phyloP scores from a whole-genome alignment of 1,284 basidiomycete species.

The Thecaphora frezii region DNA sequence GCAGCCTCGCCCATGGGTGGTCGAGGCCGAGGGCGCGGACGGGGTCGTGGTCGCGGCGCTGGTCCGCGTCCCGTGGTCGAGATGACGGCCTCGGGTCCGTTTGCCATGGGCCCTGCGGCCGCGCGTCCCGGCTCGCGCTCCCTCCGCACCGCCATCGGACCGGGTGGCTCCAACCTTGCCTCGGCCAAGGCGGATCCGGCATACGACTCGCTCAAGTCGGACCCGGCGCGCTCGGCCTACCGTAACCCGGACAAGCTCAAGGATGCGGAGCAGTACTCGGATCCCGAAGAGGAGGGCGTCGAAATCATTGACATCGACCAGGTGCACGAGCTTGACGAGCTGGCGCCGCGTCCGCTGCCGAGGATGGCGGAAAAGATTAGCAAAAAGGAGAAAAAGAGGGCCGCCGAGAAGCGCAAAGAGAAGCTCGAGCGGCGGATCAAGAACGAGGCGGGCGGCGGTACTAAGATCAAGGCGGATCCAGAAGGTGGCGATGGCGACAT shows the following conservation, averaged over 20 bases:
- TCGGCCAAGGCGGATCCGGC: neutral
- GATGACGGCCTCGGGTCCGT: conserved; percentile 85
- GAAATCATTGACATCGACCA: conserved; percentile 74
- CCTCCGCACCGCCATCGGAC: conserved; percentile 61
- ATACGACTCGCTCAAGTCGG: conserved; percentile 10
- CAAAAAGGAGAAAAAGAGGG: conserved; percentile 57
- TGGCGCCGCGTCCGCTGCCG: conserved; percentile 78
- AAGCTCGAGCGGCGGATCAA: conserved; percentile 59
- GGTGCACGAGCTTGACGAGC: conserved; percentile 78
- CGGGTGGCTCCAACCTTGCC: conserved; percentile 21
- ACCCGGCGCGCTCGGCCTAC: conserved; percentile 25
- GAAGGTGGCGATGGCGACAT: conserved; percentile 12
- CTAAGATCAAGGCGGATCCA: conserved; percentile 33
- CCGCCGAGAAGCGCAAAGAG: conserved; percentile 52
- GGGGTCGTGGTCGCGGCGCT: conserved; percentile 36
- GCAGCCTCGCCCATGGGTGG: too few relatives aligned
- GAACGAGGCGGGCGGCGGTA: conserved; percentile 12
- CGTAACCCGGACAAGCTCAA: conserved; percentile 41
- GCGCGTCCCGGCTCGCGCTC: conserved; percentile 70
- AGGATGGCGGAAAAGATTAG: conserved; percentile 60
- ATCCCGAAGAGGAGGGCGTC: conserved; percentile 39
- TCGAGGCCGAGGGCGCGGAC: conserved; percentile 21
- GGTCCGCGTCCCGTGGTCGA: conserved; percentile 61
- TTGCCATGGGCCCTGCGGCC: conserved; percentile 75
- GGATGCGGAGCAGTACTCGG: conserved; percentile 37